These are phyloP conservation scores for Auricularia auricula-judae DNA, from an alignment of 768 basidiomycete species.

Conservation along the genomic window DNA sequence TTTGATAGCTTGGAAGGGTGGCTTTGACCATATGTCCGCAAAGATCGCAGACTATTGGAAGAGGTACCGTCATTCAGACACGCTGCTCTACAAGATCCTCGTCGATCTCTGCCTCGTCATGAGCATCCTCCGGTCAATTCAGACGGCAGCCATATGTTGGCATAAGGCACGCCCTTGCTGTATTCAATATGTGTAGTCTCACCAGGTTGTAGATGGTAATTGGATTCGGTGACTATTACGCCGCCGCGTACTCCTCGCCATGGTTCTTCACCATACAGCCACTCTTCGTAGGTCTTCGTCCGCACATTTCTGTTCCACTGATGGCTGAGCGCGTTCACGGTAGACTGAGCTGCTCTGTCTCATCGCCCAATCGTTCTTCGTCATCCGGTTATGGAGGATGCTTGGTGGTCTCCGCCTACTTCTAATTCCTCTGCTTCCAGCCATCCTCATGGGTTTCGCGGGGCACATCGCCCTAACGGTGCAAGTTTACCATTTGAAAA, in stretches of 20 bases:
- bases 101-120: background rate
- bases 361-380: background rate
- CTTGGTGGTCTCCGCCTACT: background rate
- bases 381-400: background rate
- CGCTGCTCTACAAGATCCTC: background rate
- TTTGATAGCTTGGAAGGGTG: background rate
- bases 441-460: background rate
- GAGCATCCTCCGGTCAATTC: background rate
- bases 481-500: background rate
- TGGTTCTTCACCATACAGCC: background rate
- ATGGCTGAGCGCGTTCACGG: background rate
- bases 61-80: background rate
- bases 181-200: background rate
- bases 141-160: background rate
- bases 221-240: background rate
- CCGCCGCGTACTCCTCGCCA: background rate
- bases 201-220: background rate
- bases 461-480: background rate
- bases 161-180: background rate
- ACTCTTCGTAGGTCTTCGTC: background rate
- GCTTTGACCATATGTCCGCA: background rate
- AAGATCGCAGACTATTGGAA: background rate
- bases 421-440: background rate
- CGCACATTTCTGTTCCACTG: background rate
- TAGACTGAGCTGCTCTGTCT: background rate